phyloP scores from a whole-genome alignment of 371 early-diverging fungal genomes.

The Fennellomyces sp. region DNA sequence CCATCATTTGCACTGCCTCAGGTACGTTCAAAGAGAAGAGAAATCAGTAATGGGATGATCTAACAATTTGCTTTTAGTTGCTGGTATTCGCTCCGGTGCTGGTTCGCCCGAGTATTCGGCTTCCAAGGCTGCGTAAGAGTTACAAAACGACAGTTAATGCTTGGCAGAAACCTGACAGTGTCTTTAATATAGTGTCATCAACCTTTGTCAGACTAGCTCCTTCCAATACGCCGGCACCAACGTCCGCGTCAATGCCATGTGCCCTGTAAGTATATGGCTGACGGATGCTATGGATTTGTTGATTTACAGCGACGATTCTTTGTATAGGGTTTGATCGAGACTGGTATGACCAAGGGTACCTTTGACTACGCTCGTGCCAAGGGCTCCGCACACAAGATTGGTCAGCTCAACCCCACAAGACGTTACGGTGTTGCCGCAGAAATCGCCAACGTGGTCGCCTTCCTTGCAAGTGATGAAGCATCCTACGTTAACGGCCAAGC shows the following conservation, averaged over 20 bases:
- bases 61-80: conserved; percentile 24
- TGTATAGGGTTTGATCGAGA: conserved; percentile 57
- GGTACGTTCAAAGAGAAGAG: conserved; percentile 20
- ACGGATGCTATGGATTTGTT: too few species aligned
- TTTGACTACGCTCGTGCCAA: conserved; percentile 55
- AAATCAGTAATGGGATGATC: neutral
- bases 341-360: conserved; percentile 54
- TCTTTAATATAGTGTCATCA: conserved; percentile 42
- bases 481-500: conserved; percentile 62
- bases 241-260: conserved; percentile 62
- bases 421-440: conserved; percentile 53
- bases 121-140: conserved; percentile 53
- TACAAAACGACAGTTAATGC: neutral
- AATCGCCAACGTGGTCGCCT: conserved; percentile 55
- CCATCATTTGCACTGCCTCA: conserved; percentile 51
- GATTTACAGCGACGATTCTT: neutral
- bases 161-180: neutral
- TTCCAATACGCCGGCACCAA: conserved; percentile 52
- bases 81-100: conserved; percentile 50
- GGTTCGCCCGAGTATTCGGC: conserved; percentile 49
- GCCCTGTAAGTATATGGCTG: conserved; percentile 47
- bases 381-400: conserved; percentile 51
- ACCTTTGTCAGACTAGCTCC: conserved; percentile 50
- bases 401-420: conserved; percentile 55
- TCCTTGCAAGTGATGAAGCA: conserved; percentile 60